These are phyloP conservation scores for Fusarium sacchari DNA, from an alignment of 2,329 filamentous ascomycete species.

Conservation along the genomic window DNA sequence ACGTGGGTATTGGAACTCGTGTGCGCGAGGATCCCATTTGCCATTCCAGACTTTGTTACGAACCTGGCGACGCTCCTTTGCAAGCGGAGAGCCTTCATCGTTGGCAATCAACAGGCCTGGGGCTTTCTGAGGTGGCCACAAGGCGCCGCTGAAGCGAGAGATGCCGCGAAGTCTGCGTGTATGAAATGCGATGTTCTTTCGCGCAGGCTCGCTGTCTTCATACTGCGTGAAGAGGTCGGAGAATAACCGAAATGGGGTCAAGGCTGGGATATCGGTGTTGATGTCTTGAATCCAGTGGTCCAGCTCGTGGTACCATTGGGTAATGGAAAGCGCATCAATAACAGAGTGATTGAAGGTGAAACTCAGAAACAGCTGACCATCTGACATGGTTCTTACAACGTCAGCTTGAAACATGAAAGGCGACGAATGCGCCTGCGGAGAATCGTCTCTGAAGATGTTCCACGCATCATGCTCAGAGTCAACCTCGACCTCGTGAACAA, in stretches of 20 bases:
- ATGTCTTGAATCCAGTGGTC: conserved; percentile 43
- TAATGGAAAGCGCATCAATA: conserved; percentile 49
- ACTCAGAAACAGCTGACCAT: conserved; percentile 35
- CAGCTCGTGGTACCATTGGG: conserved; percentile 48
- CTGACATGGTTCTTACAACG: conserved; percentile 37
- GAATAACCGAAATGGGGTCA: conserved; percentile 47
- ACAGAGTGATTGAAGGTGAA: conserved; percentile 50
- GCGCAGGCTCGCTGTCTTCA: conserved; percentile 42
- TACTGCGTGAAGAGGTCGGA: conserved; percentile 48
- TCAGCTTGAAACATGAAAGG: conserved; percentile 47
- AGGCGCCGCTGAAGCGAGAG: conserved; percentile 44
- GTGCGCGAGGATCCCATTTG: conserved; percentile 40
- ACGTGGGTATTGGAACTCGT: conserved; percentile 46
- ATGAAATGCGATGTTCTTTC: conserved; percentile 45
- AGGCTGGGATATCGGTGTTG: conserved; percentile 21
- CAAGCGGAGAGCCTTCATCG: conserved; percentile 38
- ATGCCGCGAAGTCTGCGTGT: conserved; percentile 48
- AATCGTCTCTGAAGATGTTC: conserved; percentile 33
- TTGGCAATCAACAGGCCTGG: conserved; percentile 50
- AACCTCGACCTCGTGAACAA: conserved; percentile 41
- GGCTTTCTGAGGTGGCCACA: conserved; percentile 49
- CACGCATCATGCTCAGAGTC: conserved; percentile 37
- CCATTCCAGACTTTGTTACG: conserved; percentile 45
- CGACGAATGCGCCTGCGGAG: conserved; percentile 22
- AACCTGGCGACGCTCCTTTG: conserved; percentile 29